Conservation (phyloP, 2,329 filamentous ascomycete species). For the Xylaria sp. region DNA sequence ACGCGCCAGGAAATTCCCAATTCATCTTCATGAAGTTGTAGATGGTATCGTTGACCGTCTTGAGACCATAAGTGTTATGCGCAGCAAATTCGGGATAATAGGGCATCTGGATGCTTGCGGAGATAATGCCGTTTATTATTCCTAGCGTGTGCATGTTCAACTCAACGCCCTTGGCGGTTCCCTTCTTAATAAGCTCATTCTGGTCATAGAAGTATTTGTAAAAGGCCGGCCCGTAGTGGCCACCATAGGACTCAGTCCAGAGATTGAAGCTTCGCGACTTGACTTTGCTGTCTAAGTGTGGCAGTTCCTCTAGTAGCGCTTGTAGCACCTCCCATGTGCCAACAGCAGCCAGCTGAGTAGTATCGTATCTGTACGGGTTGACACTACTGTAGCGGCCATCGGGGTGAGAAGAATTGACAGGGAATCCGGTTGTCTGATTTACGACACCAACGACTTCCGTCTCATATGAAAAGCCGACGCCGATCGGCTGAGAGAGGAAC, state of each 20-base stretch:
- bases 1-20: constrained; percentile 57
- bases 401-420: constrained; percentile 42
- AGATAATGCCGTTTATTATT: constrained; percentile 67
- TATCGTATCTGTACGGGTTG: constrained; percentile 43
- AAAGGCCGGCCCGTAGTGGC: constrained; percentile 56
- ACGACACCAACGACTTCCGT: constrained; percentile 43
- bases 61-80: constrained; percentile 56
- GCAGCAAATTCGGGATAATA: constrained; percentile 54
- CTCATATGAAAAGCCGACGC: constrained; percentile 47
- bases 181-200: constrained; percentile 63
- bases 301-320: constrained; percentile 43
- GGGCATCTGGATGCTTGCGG: constrained; percentile 58
- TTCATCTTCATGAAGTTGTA: constrained; percentile 67
- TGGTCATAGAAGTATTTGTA: constrained; percentile 67
- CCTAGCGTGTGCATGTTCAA: constrained; percentile 65
- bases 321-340: constrained; percentile 48
- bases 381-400: constrained; percentile 47
- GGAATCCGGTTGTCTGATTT: constrained; percentile 42
- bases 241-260: constrained; percentile 65
- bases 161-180: constrained; percentile 57
- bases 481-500: constrained; percentile 46
- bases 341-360: constrained; percentile 44
- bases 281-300: constrained; percentile 56
- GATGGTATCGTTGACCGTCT: constrained; percentile 65
- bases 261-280: constrained; percentile 65